A percentile compares a stretch with the other conserved stretches of the same genome.
Evolutionary conservation across 495 filamentous ascomycete species (phyloP).

Genomic region (Penicillium nucicola): DNA sequence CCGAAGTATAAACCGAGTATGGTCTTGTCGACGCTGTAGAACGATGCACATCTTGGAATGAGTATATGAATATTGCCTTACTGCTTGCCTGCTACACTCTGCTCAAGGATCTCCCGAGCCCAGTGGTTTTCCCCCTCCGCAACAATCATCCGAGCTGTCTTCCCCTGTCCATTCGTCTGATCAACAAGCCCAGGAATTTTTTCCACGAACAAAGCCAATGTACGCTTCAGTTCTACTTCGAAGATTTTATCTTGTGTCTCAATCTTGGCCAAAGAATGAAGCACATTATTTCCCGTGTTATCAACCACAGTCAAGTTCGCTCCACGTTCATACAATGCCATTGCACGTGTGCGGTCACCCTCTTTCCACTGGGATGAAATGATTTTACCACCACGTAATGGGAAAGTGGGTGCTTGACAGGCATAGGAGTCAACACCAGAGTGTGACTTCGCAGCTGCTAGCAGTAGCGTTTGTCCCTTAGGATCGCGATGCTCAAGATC

Average conservation of each 20-base stretch:
- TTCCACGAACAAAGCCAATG: conserved; percentile 10
- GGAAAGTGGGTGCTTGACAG: conserved; percentile 1
- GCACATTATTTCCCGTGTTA: conserved; percentile 17
- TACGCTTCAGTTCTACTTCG: neutral
- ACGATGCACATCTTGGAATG: too few species aligned
- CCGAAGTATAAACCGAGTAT: too few species aligned
- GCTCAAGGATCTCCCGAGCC: too few species aligned
- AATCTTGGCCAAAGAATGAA: conserved; percentile 17
- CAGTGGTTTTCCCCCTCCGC: neutral
- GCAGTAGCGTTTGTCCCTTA: conserved; percentile 17
- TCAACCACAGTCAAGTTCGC: conserved; percentile 20
- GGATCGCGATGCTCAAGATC: conserved; percentile 19
- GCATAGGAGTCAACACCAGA: conserved; percentile 11
- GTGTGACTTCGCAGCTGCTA: conserved; percentile 12
- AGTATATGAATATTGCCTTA: too few species aligned
- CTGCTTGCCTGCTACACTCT: too few species aligned
- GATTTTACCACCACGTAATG: conserved; percentile 1
- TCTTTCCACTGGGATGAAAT: conserved; percentile 2
- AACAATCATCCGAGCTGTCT: conserved; percentile 12
- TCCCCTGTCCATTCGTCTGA: conserved; percentile 5
- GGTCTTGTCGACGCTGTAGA: too few species aligned
- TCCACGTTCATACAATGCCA: conserved; percentile 21
- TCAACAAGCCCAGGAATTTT: conserved; percentile 7
- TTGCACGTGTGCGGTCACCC: conserved; percentile 17
- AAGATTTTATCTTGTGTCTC: neutral